Evolutionary conservation across 306 rosid genomes (phyloP).

Genomic region (Prunus fruticosa): DNA sequence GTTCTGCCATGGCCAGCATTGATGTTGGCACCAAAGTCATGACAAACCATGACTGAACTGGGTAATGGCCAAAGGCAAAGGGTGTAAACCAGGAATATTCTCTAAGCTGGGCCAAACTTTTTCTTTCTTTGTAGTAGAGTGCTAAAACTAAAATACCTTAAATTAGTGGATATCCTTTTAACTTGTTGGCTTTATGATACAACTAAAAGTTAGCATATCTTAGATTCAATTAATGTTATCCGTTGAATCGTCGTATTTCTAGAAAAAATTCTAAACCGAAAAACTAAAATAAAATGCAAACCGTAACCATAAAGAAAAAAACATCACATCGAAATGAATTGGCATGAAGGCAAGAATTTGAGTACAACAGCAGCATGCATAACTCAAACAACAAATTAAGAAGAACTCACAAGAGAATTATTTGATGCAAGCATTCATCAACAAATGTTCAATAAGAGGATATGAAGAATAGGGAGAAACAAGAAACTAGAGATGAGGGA

Average conservation of each 20-base stretch:
- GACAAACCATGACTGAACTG: no score
- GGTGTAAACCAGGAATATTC: no score
- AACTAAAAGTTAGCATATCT: no score
- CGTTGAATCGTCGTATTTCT: accelerated
- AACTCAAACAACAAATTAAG: not conserved
- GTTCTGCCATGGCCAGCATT: not conserved
- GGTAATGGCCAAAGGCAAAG: no score
- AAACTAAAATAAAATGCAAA: no score
- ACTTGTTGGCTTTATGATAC: no score
- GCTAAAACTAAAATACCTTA: no score
- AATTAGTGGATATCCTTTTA: no score
- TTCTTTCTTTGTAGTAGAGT: no score
- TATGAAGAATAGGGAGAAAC: not conserved
- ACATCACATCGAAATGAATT: not conserved
- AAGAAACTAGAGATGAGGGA: not conserved
- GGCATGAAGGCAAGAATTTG: not conserved
- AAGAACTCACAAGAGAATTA: not conserved
- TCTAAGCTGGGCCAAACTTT: no score
- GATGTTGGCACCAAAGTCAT: not conserved
- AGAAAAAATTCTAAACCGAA: no score
- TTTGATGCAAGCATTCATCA: not conserved
- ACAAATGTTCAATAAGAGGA: not conserved
- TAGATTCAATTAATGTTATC: no score
- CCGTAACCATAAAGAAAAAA: not conserved
- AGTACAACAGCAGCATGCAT: not conserved